phyloP scores from a whole-genome alignment of 2,329 filamentous ascomycete genomes.

The Ceratocystis variospora region DNA sequence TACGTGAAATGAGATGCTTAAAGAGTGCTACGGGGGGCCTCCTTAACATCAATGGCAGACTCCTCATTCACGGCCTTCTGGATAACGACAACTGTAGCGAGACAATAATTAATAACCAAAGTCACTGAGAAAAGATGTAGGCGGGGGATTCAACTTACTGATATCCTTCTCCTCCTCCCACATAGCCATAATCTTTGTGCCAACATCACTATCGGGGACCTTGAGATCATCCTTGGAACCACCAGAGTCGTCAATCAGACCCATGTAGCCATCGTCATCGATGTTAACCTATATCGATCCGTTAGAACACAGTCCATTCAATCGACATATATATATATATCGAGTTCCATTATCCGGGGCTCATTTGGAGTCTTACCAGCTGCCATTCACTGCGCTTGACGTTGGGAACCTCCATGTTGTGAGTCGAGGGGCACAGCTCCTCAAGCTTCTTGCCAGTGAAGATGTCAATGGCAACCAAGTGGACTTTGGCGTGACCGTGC shows the following conservation, averaged over 20 bases:
- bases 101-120: constrained; percentile 9
- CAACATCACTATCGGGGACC: constrained; percentile 77
- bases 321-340: not conserved
- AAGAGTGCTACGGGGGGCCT: constrained; percentile 46
- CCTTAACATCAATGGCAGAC: constrained; percentile 83
- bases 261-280: constrained; percentile 86
- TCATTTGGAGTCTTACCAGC: constrained; percentile 52
- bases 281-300: constrained; percentile 57
- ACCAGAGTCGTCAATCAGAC: constrained; percentile 79
- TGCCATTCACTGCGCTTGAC: constrained; percentile 83
- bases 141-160: constrained; percentile 48
- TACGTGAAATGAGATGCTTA: constrained; percentile 17
- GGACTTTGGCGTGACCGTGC: constrained; percentile 99
- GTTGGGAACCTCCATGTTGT: constrained; percentile 96
- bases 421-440: constrained; percentile 95
- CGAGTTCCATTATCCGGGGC: constrained; percentile 19
- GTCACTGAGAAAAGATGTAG: not conserved
- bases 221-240: constrained; percentile 90
- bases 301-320: not conserved
- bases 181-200: constrained; percentile 70
- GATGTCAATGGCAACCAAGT: constrained; percentile 95
- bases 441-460: constrained; percentile 99
- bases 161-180: constrained; percentile 86
- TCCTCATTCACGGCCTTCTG: constrained; percentile 96
- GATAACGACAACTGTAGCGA: constrained; percentile 62